A percentile compares a stretch with the other conserved stretches of the same genome.
These are phyloP conservation scores for Dactylella cylindrospora DNA, from an alignment of 2,329 filamentous ascomycete species.

Conservation along the genomic window DNA sequence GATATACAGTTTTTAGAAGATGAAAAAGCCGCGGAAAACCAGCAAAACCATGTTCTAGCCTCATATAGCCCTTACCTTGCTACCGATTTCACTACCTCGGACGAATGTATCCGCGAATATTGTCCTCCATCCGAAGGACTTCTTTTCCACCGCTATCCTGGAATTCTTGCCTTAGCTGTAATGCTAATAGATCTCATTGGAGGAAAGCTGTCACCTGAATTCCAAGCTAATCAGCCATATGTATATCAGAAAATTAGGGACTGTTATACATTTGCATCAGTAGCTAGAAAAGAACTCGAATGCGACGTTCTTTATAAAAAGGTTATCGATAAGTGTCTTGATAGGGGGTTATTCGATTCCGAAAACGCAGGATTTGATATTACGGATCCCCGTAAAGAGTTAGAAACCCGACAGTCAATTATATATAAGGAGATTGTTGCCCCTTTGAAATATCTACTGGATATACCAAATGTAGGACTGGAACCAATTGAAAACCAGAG, in stretches of 20 bases:
- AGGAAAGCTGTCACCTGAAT: slow-evolving; percentile 10
- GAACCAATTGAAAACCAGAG: not conserved
- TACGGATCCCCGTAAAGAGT: slow-evolving; percentile 11
- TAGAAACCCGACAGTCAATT: slow-evolving; percentile 27
- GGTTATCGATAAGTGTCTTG: slow-evolving; percentile 30
- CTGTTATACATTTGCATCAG: slow-evolving; percentile 19
- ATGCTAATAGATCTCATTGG: slow-evolving; percentile 31
- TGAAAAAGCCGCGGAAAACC: not conserved
- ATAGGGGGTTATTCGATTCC: slow-evolving; percentile 28
- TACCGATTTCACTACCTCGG: slow-evolving; percentile 9
- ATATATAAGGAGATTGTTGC: slow-evolving; percentile 28
- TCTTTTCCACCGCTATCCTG: slow-evolving; percentile 27
- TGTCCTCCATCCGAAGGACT: slow-evolving; percentile 23
- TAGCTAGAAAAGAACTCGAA: slow-evolving; percentile 8
- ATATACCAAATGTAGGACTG: no score
- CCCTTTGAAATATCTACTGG: slow-evolving; percentile 27
- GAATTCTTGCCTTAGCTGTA: slow-evolving; percentile 22
- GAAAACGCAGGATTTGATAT: slow-evolving; percentile 23
- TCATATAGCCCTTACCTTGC: slow-evolving; percentile 29
- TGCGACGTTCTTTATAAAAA: slow-evolving; percentile 37
- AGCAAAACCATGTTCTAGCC: not conserved
- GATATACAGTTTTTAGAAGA: slow-evolving; percentile 39
- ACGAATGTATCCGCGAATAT: slow-evolving; percentile 1
- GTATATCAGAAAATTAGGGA: slow-evolving; percentile 5
- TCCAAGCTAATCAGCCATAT: slow-evolving; percentile 8